phyloP scores from a whole-genome alignment of 768 basidiomycete genomes.

The Gelatoporia subvermispora region DNA sequence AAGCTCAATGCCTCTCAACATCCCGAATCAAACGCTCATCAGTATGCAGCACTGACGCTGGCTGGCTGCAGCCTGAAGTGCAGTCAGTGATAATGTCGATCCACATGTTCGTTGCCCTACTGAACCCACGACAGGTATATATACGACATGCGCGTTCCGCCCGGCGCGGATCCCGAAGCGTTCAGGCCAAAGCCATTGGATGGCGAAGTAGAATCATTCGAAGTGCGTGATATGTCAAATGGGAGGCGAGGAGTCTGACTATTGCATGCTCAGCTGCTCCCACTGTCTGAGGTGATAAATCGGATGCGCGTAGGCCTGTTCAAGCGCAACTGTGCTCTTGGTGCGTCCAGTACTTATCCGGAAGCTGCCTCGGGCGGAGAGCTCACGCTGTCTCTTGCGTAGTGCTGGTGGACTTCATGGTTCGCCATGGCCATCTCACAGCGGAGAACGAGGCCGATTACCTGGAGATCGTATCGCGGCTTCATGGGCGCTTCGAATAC shows the following conservation, averaged over 20 bases:
- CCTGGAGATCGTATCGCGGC: slow-evolving; percentile 65
- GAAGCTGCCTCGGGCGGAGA: not conserved
- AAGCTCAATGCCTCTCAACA: slow-evolving; percentile 3
- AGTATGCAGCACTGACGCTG: slow-evolving; percentile 46
- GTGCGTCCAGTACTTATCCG: slow-evolving; percentile 34
- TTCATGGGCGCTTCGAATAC: slow-evolving; percentile 71
- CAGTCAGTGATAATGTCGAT: slow-evolving; percentile 45
- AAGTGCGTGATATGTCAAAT: slow-evolving; percentile 39
- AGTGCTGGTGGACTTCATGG: slow-evolving; percentile 88
- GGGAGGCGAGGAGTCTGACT: not conserved
- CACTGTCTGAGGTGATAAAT: slow-evolving; percentile 54
- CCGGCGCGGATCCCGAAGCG: slow-evolving; percentile 36
- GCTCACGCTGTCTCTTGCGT: not conserved
- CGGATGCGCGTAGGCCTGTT: slow-evolving; percentile 71
- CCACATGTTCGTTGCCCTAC: not conserved
- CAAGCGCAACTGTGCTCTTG: slow-evolving; percentile 89
- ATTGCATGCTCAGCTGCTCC: slow-evolving; percentile 48
- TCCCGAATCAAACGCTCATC: not conserved
- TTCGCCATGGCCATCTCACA: slow-evolving; percentile 81
- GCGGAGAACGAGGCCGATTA: slow-evolving; percentile 85
- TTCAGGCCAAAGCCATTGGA: slow-evolving; percentile 75
- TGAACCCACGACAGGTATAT: slow-evolving; percentile 52
- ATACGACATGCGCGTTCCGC: slow-evolving; percentile 77
- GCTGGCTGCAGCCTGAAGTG: slow-evolving; percentile 86
- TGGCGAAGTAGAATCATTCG: slow-evolving; percentile 92